These are phyloP conservation scores for Leptodermis oblonga DNA, from an alignment of 257 asterid genomes.

Conservation along the genomic window DNA sequence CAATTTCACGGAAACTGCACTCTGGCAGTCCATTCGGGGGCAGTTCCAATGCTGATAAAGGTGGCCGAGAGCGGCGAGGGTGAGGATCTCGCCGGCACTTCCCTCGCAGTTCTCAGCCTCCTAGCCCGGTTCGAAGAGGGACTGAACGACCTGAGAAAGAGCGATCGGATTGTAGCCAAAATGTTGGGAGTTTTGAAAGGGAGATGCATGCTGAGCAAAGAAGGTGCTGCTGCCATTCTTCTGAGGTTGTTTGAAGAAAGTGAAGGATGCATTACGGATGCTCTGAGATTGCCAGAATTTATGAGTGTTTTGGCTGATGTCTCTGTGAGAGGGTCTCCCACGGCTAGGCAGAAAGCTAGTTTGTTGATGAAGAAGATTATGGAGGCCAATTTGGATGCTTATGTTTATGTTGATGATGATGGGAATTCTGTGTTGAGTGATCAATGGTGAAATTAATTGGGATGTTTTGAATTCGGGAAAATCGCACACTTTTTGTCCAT, in stretches of 20 bases:
- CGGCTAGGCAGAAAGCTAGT: conserved; percentile 55
- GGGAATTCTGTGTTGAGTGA: conserved; percentile 1
- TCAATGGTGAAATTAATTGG: conserved; percentile 24
- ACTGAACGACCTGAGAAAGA: conserved; percentile 40
- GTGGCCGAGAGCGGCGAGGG: conserved; percentile 34
- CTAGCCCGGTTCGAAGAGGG: conserved; percentile 75
- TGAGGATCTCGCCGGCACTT: conserved; percentile 63
- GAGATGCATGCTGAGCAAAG: conserved; percentile 59
- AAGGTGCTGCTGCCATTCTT: conserved; percentile 64
- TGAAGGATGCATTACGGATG: conserved; percentile 50
- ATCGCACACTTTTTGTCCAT: too few species aligned
- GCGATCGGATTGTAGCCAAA: conserved; percentile 30
- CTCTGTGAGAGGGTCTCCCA: conserved; percentile 60
- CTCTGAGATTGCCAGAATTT: conserved; percentile 44
- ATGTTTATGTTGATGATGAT: too few species aligned
- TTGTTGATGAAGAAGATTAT: conserved; percentile 62
- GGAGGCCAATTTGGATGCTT: conserved; percentile 28
- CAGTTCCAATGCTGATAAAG: conserved; percentile 44
- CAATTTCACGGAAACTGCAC: conserved; percentile 89
- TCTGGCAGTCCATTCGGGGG: conserved; percentile 59
- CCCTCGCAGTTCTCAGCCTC: conserved; percentile 45
- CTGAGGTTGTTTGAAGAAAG: conserved; percentile 62
- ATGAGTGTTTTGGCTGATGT: conserved; percentile 62
- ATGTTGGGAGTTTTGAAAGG: conserved; percentile 48
- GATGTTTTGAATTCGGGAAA: too few species aligned